These are phyloP conservation scores for Starmerella apicola DNA, from an alignment of 805 yeast genomes.

Conservation along the genomic window DNA sequence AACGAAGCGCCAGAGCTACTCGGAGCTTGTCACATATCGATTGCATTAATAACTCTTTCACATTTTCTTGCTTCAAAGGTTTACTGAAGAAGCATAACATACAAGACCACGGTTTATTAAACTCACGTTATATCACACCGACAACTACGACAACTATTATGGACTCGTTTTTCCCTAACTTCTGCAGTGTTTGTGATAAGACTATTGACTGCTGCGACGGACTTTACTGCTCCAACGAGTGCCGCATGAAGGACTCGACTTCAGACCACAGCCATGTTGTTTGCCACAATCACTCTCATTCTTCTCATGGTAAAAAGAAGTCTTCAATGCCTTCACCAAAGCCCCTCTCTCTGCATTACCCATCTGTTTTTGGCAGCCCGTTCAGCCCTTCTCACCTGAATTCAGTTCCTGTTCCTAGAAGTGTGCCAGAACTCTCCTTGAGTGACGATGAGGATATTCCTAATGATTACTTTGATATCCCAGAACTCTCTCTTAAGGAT, in stretches of 20 bases:
- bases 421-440: conserved; percentile 13
- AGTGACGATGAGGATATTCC: conserved; percentile 16
- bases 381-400: not conserved
- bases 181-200: conserved; percentile 29
- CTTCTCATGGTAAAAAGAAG: not conserved
- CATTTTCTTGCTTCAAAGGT: not conserved
- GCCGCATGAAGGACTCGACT: conserved; percentile 23
- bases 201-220: conserved; percentile 20
- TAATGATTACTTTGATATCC: conserved; percentile 10
- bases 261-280: not conserved
- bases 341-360: conserved; percentile 10
- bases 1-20: too few relatives aligned
- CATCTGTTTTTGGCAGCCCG: conserved; percentile 7
- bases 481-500: conserved; percentile 10
- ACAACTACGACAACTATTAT: too few relatives aligned
- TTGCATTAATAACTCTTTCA: too few relatives aligned
- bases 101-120: not conserved
- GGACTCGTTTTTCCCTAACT: conserved; percentile 22
- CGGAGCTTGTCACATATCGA: too few relatives aligned
- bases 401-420: not conserved
- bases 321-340: not conserved
- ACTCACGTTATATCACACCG: not conserved
- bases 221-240: conserved; percentile 27
- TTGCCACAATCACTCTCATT: not conserved
- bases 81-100: not conserved